Conservation (phyloP, 805 yeast species). For the Metschnikowia orientalis region DNA sequence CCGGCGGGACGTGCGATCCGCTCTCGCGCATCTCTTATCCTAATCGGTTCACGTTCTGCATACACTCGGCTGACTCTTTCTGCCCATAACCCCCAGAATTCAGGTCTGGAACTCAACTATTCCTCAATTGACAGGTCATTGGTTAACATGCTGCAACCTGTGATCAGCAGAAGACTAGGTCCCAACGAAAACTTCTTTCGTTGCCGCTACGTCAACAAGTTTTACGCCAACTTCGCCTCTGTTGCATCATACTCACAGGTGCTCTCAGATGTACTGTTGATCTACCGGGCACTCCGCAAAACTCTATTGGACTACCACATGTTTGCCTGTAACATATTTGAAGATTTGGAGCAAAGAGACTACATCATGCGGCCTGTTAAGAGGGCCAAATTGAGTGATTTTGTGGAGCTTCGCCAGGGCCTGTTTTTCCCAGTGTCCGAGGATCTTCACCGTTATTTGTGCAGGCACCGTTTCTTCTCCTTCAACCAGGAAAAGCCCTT, state of each 20-base stretch:
- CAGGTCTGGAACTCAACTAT: too few relatives aligned
- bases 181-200: constrained; percentile 33
- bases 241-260: constrained; percentile 28
- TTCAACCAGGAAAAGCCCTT: constrained; percentile 25
- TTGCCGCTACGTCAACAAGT: constrained; percentile 26
- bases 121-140: too few relatives aligned
- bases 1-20: too few relatives aligned
- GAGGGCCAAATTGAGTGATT: constrained; percentile 22
- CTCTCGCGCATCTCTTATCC: too few relatives aligned
- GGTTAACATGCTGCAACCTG: background rate
- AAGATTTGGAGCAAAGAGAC: constrained; percentile 10
- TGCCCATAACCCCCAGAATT: too few relatives aligned
- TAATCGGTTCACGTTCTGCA: too few relatives aligned
- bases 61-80: too few relatives aligned
- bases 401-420: constrained; percentile 18
- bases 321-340: constrained; percentile 28
- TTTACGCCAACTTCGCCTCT: constrained; percentile 32
- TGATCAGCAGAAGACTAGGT: constrained; percentile 25
- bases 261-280: constrained; percentile 14
- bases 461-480: constrained; percentile 15
- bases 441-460: constrained; percentile 22
- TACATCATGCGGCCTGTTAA: constrained; percentile 24
- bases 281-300: constrained; percentile 28
- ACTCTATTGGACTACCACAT: constrained; percentile 33
- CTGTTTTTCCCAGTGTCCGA: constrained; percentile 23